Percentiles rank a stretch among this genome's conserved stretches.
Evolutionary conservation across 164 flowering plant species (phyloP).

Genomic region (Aristolochia californica): DNA sequence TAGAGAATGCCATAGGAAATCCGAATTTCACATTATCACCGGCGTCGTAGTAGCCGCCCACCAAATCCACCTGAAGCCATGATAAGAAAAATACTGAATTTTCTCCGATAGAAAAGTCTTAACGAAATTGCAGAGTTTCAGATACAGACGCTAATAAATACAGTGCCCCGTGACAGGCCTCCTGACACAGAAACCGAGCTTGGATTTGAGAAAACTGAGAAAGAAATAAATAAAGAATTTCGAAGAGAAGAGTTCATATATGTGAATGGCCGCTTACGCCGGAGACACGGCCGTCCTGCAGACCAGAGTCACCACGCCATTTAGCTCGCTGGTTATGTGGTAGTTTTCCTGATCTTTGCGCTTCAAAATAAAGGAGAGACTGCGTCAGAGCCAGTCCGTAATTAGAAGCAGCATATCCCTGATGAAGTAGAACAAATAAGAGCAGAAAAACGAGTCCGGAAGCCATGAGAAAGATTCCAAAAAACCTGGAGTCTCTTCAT

Average conservation of each 20-base stretch:
- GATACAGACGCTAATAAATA: no score
- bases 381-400: slow-evolving; percentile 29
- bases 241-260: background rate
- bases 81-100: no score
- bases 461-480: slow-evolving; percentile 1
- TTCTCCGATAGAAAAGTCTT: no score
- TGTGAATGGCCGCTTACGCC: slow-evolving; percentile 12
- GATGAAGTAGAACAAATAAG: slow-evolving; percentile 1
- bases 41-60: slow-evolving; percentile 55
- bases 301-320: slow-evolving; percentile 44
- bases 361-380: slow-evolving; percentile 31
- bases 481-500: no score
- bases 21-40: slow-evolving; percentile 63
- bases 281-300: slow-evolving; percentile 21
- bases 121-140: no score
- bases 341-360: slow-evolving; percentile 38
- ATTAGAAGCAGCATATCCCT: slow-evolving; percentile 11
- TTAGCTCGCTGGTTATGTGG: slow-evolving; percentile 31
- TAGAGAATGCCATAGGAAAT: slow-evolving; percentile 43
- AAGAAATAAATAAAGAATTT: no score
- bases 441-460: background rate
- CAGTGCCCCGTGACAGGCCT: no score
- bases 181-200: no score
- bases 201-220: background rate
- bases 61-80: slow-evolving; percentile 32